These are phyloP conservation scores for Scheffersomyces quercinus DNA, from an alignment of 1,139 yeast species.

Conservation along the genomic window DNA sequence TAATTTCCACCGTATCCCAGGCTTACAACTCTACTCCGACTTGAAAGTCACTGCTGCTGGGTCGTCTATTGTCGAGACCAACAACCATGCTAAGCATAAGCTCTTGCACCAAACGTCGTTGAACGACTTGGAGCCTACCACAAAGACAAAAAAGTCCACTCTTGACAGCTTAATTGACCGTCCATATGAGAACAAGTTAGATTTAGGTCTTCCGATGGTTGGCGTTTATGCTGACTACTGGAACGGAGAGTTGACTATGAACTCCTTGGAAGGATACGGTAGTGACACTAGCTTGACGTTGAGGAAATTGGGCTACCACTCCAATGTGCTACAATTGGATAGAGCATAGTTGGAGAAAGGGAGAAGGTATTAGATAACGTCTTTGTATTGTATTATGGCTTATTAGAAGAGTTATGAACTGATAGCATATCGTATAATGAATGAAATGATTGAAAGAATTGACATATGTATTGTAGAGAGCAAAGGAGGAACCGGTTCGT, in stretches of 20 bases:
- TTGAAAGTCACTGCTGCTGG: constrained; percentile 42
- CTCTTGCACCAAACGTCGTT: constrained; percentile 34
- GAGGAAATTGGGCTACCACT: constrained; percentile 72
- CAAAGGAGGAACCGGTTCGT: too few species aligned
- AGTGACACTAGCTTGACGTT: constrained; percentile 81
- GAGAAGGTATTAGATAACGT: too few species aligned
- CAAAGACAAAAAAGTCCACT: constrained; percentile 35
- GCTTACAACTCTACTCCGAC: constrained; percentile 46
- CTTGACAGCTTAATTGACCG: constrained; percentile 57
- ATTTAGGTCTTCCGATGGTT: constrained; percentile 89
- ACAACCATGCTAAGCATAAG: constrained; percentile 13
- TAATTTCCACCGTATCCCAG: constrained; percentile 70
- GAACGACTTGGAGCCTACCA: constrained; percentile 34
- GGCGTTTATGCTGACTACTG: constrained; percentile 92
- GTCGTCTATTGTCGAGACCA: constrained; percentile 33
- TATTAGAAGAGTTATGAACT: too few species aligned
- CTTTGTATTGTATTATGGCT: too few species aligned
- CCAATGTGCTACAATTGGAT: constrained; percentile 67
- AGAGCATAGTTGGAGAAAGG: constrained; percentile 47
- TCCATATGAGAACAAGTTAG: constrained; percentile 72
- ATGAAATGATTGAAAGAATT: too few species aligned
- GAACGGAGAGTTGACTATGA: constrained; percentile 86
- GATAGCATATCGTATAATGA: too few species aligned
- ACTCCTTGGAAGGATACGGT: constrained; percentile 87
- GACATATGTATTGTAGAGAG: too few species aligned